A percentile compares a stretch with the other conserved stretches of the same genome.
Evolutionary conservation across 306 rosid species (phyloP).

Genomic region (Arachis stenosperma): DNA sequence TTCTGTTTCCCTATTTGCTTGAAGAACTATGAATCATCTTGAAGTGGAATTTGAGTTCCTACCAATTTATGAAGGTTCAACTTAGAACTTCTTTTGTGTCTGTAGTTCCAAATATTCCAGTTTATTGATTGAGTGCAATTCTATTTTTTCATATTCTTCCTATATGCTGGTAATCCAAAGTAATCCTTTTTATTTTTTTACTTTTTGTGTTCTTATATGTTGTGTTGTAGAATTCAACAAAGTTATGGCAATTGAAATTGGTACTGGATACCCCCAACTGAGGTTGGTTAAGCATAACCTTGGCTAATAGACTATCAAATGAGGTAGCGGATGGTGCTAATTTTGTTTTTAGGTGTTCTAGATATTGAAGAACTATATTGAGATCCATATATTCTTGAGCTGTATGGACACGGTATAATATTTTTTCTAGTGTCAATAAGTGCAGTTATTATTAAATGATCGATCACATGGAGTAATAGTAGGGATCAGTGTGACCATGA

Average conservation of each 20-base stretch:
- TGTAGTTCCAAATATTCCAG: slow-evolving; percentile 14
- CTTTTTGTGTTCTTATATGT: background rate
- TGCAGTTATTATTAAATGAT: background rate
- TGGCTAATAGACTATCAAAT: background rate
- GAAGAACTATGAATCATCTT: background rate
- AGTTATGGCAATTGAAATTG: background rate
- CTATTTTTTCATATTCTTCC: slow-evolving; percentile 3
- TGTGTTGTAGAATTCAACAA: slow-evolving; percentile 5
- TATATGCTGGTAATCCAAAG: slow-evolving; percentile 7
- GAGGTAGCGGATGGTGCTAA: slow-evolving; percentile 1
- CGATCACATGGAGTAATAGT: background rate
- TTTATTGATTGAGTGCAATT: slow-evolving; percentile 3
- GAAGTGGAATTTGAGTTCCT: slow-evolving; percentile 29
- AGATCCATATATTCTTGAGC: background rate
- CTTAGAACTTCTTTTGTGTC: background rate
- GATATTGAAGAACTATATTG: background rate
- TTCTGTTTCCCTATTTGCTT: background rate
- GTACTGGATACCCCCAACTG: background rate
- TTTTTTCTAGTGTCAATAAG: background rate
- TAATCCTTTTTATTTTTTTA: no score
- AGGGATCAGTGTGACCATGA: background rate
- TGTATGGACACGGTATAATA: background rate
- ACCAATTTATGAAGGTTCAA: background rate
- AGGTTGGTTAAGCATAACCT: background rate
- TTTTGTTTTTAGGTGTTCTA: background rate